Evolutionary conservation across 2,329 filamentous ascomycete genomes (phyloP).

Genomic region (Chaetomium globosum): DNA sequence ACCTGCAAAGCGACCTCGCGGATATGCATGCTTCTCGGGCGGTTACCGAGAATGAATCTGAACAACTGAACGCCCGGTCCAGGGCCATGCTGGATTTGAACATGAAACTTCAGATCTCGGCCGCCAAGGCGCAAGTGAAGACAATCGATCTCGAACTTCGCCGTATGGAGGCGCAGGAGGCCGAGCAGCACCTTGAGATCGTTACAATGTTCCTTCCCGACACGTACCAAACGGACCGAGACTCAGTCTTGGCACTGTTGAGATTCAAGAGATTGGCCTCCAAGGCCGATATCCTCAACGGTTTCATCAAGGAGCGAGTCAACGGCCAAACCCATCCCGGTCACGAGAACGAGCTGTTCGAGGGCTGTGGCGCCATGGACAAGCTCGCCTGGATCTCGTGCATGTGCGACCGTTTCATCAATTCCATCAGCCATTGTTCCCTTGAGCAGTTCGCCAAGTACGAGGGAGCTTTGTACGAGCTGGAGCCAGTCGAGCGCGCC

Average conservation of each 20-base stretch:
- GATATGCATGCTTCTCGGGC: conserved; percentile 91
- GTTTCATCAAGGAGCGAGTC: conserved; percentile 77
- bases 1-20: conserved; percentile 81
- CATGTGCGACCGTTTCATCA: conserved; percentile 83
- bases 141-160: conserved; percentile 89
- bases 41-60: conserved; percentile 88
- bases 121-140: conserved; percentile 89
- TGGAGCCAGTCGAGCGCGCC: conserved; percentile 88
- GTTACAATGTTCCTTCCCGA: conserved; percentile 88
- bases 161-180: conserved; percentile 85
- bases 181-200: conserved; percentile 83
- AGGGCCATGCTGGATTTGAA: conserved; percentile 97
- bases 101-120: conserved; percentile 86
- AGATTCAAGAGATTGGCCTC: conserved; percentile 85
- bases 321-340: conserved; percentile 67
- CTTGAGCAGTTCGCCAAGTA: conserved; percentile 77
- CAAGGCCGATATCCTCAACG: conserved; percentile 79
- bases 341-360: conserved; percentile 76
- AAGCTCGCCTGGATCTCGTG: conserved; percentile 81
- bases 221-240: conserved; percentile 74
- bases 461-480: conserved; percentile 78
- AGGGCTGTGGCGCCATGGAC: conserved; percentile 78
- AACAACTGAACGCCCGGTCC: conserved; percentile 84
- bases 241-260: conserved; percentile 85
- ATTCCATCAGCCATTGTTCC: conserved; percentile 76